Conservation (phyloP, 1,139 yeast genomes). For the Candida glucosophila region DNA sequence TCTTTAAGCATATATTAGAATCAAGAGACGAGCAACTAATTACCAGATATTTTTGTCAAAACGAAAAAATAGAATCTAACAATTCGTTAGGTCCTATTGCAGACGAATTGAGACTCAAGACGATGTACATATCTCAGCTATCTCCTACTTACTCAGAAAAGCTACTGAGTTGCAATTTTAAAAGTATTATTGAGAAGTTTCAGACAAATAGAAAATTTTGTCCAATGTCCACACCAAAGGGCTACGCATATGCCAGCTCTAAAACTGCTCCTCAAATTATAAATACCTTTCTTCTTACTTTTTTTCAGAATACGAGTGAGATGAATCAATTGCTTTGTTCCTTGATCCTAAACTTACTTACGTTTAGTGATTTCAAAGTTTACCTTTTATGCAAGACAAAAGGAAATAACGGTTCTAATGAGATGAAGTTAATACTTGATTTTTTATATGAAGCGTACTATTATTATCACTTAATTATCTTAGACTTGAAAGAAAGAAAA, state of each 20-base stretch:
- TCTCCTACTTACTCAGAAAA: not conserved
- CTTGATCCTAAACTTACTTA: conserved; percentile 3
- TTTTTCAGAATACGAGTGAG: conserved; percentile 6
- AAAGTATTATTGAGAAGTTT: conserved; percentile 1
- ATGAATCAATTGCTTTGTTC: conserved; percentile 4
- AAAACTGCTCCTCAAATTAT: conserved; percentile 4
- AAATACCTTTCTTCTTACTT: conserved; percentile 3
- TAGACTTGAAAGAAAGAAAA: conserved; percentile 6
- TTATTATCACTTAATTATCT: conserved; percentile 5
- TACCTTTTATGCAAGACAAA: conserved; percentile 1
- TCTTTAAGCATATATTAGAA: too few species aligned
- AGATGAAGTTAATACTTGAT: conserved; percentile 4
- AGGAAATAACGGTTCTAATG: not conserved
- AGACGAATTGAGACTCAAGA: conserved; percentile 4
- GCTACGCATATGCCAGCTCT: conserved; percentile 1
- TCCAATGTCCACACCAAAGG: too few species aligned
- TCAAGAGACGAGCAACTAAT: too few species aligned
- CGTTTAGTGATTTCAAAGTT: conserved; percentile 2
- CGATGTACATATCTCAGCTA: conserved; percentile 5
- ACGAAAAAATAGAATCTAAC: too few species aligned
- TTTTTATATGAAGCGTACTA: conserved; percentile 8
- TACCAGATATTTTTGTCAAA: too few species aligned
- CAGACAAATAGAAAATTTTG: conserved; percentile 1
- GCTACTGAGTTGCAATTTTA: not conserved
- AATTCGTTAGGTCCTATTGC: too few species aligned